phyloP scores from a whole-genome alignment of 306 rosid species.

The Carpinus viminea region DNA sequence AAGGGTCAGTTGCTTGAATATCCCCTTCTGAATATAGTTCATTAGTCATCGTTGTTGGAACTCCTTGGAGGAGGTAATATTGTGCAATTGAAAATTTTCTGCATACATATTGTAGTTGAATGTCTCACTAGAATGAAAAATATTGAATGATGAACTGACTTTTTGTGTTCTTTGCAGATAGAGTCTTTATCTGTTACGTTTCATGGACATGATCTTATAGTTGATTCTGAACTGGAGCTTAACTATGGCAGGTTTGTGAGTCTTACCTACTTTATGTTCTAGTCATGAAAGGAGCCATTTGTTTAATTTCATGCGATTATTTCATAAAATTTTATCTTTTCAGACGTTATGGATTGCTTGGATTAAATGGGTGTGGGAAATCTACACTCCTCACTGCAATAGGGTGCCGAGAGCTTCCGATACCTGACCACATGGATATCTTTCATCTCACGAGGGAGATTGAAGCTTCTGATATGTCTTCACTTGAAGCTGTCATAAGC shows the following conservation, averaged over 20 bases:
- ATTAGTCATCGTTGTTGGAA: slow-evolving; percentile 16
- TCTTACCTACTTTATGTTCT: background rate
- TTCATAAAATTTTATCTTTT: slow-evolving; percentile 6
- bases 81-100: slow-evolving; percentile 7
- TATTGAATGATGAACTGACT: slow-evolving; percentile 7
- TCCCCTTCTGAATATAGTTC: slow-evolving; percentile 27
- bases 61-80: slow-evolving; percentile 19
- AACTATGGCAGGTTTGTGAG: slow-evolving; percentile 85
- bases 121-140: background rate
- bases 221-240: slow-evolving; percentile 92
- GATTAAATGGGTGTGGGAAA: slow-evolving; percentile 96
- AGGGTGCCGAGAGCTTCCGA: slow-evolving; percentile 86
- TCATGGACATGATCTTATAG: slow-evolving; percentile 93
- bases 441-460: slow-evolving; percentile 84
- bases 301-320: background rate
- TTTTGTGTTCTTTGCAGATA: slow-evolving; percentile 56
- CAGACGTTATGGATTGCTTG: slow-evolving; percentile 96
- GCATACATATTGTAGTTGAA: slow-evolving; percentile 14
- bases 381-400: slow-evolving; percentile 88
- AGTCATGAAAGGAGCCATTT: background rate
- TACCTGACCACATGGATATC: slow-evolving; percentile 98
- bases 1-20: slow-evolving; percentile 23
- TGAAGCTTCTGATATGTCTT: slow-evolving; percentile 97
- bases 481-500: slow-evolving; percentile 83
- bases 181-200: slow-evolving; percentile 94